Base-by-base conservation (phyloP, 2,329 filamentous ascomycete species). In the Ascosphaera acerosa region DNA sequence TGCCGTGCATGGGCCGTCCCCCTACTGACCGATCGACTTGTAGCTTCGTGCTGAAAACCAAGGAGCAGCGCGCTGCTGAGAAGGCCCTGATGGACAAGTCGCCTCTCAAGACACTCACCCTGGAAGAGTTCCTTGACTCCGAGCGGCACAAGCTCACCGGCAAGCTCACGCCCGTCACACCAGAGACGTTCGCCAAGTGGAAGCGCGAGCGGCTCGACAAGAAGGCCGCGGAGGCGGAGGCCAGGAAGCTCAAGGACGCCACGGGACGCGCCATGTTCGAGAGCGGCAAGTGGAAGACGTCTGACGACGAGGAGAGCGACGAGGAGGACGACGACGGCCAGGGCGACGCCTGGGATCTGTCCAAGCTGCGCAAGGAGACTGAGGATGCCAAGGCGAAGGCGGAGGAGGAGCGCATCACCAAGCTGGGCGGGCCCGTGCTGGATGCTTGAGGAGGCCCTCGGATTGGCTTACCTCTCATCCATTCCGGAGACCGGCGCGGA, bases 61-160 rank as follows among this genome's bases (percentile, higher is more conserved):
- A 89, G 55, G 89, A 94, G 51, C 87, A 97, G 51, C 68, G 80
- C 42, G 81, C 80, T 2, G 81, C 81, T 15, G 89, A 97, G 53
- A 97, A 92, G 58, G 87, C 87, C 3, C 57, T 92, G 34, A 62
- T 91, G 63, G 87, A 94, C 53, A 97, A 97, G 57, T 89, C 77
- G 5, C 84, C 89, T 4, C 62, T 94, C 35, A 81, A 82, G 50
- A 92, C 87, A 2, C 64, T 97, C 32, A 97, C 87, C 1, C 64
- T 97, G 29, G 87, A 97, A 58, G 87, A 97, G 51, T 97, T 92
- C 62, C 58, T 97, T 33, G 87, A 97, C 53, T 84, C 76, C 1
- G 84, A 97, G 58, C 69, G 87, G 42, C 81, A 92, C 59, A 94
- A 94, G 55, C 68, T 97, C 32, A 82, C 75, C 1, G 87, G 84